Evolutionary conservation across 177 flowering plant species (phyloP), one percentile per base, ranked within the genome.

Genomic region (Vitis hybrid): DNA sequence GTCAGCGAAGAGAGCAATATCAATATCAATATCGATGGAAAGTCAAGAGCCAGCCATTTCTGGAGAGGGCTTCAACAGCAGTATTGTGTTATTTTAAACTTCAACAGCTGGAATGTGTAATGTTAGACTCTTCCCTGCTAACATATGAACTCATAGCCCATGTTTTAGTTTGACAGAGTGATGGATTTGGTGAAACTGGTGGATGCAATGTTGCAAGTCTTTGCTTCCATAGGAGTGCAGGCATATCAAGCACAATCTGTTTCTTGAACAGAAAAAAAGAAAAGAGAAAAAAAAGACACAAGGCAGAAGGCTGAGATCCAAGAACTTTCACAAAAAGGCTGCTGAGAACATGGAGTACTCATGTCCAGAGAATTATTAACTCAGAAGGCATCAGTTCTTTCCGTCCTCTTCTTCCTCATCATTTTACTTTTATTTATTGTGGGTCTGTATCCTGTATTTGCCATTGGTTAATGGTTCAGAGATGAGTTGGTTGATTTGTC

Each of bases 401-500:
- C 19, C 40, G 14, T 56, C 30, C 5, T 26, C 30, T 26, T 26
- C 30, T 26, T 26, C 51, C 32, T 66, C 69, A 59, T 55, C 56
- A 18, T 55, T 51, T 34, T 17, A 3, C n/a, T 68, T 21, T 19
- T 58, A 54, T 67, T 64, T 13, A 57, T 67, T 56, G 54, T 45
- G 70, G 70, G 70, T 56, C 17, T 57, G 60, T 56, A 57, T 57
- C 60, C 26, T 67, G 60, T 67, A 48, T 56, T 57, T 67, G 62
- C 58, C 48, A 67, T 67, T 67, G 70, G 70, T 67, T 52, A 67
- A 56, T 45, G 62, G 60, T 58, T 51, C 45, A 67, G 70, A 67
- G 70, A 45, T 67, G 70, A 12, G 58, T 67, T 67, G 70, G 70
- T 67, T 59, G 40, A 67, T 67, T 67, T 67, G 2, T 67, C 60